Conservation (phyloP, 75 land plant species). For the Adiantum capillusveneris region DNA sequence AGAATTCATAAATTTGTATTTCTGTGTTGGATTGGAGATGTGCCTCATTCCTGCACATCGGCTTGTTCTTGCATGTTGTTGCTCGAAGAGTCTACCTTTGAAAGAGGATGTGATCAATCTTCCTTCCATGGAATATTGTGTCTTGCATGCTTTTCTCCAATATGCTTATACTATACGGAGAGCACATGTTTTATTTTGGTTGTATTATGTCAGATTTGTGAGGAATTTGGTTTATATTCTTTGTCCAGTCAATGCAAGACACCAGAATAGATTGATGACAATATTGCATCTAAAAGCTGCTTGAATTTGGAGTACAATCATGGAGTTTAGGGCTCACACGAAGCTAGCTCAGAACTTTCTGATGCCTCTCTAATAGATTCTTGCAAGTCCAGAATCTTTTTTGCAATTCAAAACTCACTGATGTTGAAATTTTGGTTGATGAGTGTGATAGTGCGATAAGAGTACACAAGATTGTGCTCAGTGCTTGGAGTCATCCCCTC, state of each 20-base stretch:
- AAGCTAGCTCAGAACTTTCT: constrained; percentile 10
- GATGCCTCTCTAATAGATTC: constrained; percentile 48
- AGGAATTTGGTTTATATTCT: constrained; percentile 48
- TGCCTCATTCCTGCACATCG: constrained; percentile 72
- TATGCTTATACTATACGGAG: constrained; percentile 74
- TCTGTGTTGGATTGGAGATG: constrained; percentile 52
- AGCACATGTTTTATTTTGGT: constrained; percentile 58
- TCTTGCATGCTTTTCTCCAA: constrained; percentile 64
- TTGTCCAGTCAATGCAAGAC: constrained; percentile 47
- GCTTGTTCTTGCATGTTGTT: constrained; percentile 52
- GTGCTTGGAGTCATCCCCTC: constrained; percentile 85
- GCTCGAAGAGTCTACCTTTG: constrained; percentile 24
- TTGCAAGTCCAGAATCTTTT: constrained; percentile 29
- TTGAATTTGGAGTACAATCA: background rate
- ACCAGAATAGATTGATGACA: constrained; percentile 20
- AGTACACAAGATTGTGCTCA: constrained; percentile 63
- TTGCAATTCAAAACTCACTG: constrained; percentile 46
- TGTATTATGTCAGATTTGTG: constrained; percentile 40
- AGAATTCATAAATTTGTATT: constrained; percentile 67
- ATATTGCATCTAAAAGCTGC: background rate
- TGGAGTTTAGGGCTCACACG: background rate
- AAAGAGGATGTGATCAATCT: constrained; percentile 34
- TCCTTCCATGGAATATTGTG: constrained; percentile 35
- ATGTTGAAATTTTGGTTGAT: constrained; percentile 57
- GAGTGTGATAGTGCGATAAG: constrained; percentile 40